Conservation (phyloP, 164 flowering plant genomes). For the Cinnamomum chago region DNA sequence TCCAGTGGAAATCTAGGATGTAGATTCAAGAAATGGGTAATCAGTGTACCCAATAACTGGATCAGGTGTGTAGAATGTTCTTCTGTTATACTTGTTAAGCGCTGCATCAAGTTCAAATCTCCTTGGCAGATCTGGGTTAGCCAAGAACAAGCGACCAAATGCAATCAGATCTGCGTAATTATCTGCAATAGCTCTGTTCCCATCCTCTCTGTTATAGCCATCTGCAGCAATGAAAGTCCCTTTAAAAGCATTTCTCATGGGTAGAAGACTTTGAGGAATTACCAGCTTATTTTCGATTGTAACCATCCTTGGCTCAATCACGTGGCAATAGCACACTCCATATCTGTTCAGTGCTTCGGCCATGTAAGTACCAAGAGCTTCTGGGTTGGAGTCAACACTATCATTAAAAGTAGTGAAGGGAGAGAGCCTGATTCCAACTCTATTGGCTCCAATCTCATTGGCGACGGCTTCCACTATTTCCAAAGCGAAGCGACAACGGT, state of each 20-base stretch:
- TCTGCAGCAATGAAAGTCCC: conserved; percentile 19
- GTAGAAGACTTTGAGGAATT: conserved; percentile 14
- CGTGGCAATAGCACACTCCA: conserved; percentile 13
- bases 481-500: conserved; percentile 21
- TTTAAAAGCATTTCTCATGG: conserved; percentile 21
- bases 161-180: conserved; percentile 16
- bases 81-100: conserved; percentile 23
- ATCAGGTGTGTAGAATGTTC: conserved; percentile 17
- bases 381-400: conserved; percentile 17
- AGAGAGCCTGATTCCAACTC: conserved; percentile 23
- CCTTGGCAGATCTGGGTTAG: conserved; percentile 25
- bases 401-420: conserved; percentile 16
- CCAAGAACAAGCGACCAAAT: conserved; percentile 19
- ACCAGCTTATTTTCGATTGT: background rate
- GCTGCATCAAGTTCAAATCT: conserved; percentile 17
- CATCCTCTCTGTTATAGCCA: conserved; percentile 18
- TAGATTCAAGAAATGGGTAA: conserved; percentile 17
- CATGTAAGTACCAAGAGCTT: conserved; percentile 21
- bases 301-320: conserved; percentile 23
- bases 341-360: conserved; percentile 14
- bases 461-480: conserved; percentile 21
- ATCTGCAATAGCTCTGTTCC: conserved; percentile 21
- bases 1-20: no score
- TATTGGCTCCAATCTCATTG: conserved; percentile 20
- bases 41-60: conserved; percentile 24